A percentile compares a stretch with the other conserved stretches of the same genome.
These are phyloP conservation scores for Limonium bicolor DNA, from an alignment of 148 eudicot genomes.

Conservation along the genomic window DNA sequence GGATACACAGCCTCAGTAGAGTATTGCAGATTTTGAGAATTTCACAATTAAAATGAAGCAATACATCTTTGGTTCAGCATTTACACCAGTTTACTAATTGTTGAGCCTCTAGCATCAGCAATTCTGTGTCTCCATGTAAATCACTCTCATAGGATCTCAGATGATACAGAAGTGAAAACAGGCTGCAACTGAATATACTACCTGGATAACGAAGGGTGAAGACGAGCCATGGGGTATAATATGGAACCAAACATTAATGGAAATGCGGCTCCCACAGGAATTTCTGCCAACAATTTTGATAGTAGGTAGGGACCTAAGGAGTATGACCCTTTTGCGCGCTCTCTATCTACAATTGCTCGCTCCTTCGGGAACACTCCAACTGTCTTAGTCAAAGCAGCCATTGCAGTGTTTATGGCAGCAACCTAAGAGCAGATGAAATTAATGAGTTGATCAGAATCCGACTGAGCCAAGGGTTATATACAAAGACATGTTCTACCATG, in stretches of 20 bases:
- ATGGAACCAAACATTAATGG: constrained; percentile 83
- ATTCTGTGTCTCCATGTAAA: no score
- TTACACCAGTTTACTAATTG: no score
- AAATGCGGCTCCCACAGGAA: constrained; percentile 88
- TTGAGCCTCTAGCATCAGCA: no score
- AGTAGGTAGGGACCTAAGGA: constrained; percentile 76
- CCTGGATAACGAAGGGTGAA: constrained; percentile 83
- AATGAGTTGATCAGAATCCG: constrained; percentile 3
- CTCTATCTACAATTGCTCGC: constrained; percentile 92
- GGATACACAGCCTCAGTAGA: no score
- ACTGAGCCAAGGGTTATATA: no score
- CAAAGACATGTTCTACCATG: no score
- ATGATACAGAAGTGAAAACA: no score
- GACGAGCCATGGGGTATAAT: constrained; percentile 95
- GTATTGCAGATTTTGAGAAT: no score
- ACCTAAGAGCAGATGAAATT: constrained; percentile 29
- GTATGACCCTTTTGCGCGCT: constrained; percentile 87
- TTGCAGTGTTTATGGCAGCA: constrained; percentile 98
- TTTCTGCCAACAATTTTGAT: constrained; percentile 87
- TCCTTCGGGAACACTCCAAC: constrained; percentile 95
- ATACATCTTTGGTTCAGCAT: no score
- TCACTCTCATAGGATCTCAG: no score
- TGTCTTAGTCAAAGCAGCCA: constrained; percentile 98
- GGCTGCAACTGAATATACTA: constrained; percentile 15
- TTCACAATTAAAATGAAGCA: no score